Conservation (phyloP, 2,329 filamentous ascomycete genomes). For the Dothideomycetidae sp. region DNA sequence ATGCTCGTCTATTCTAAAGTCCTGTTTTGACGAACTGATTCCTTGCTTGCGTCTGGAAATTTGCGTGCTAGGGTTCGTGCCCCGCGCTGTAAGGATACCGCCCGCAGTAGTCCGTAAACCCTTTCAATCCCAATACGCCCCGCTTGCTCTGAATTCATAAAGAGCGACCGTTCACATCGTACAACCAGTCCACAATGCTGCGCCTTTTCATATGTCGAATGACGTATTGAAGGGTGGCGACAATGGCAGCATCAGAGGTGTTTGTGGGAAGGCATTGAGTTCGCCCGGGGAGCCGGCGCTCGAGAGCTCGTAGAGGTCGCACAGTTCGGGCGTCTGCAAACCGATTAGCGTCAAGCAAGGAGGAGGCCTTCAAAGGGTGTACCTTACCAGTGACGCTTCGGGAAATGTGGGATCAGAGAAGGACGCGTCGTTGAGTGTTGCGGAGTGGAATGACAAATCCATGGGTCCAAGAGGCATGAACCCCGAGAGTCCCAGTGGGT, state of each 20-base stretch:
- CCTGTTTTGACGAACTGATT: too few relatives aligned
- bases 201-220: slow-evolving; percentile 10
- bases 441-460: slow-evolving; percentile 45
- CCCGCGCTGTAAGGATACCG: slow-evolving; percentile 4
- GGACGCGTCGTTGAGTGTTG: slow-evolving; percentile 52
- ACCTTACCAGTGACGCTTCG: slow-evolving; percentile 17
- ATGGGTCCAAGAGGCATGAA: slow-evolving; percentile 52
- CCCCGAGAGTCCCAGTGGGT: slow-evolving; percentile 48
- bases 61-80: too few relatives aligned
- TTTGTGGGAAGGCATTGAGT: slow-evolving; percentile 39
- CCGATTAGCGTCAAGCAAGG: slow-evolving; percentile 15
- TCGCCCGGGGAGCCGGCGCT: slow-evolving; percentile 29
- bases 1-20: too few relatives aligned
- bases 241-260: slow-evolving; percentile 58
- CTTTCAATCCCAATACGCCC: neutral
- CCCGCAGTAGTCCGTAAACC: slow-evolving; percentile 5
- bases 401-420: slow-evolving; percentile 47
- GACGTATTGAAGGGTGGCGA: slow-evolving; percentile 41
- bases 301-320: slow-evolving; percentile 58
- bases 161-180: slow-evolving; percentile 3
- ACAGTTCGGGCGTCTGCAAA: slow-evolving; percentile 59
- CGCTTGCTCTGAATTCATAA: slow-evolving; percentile 4
- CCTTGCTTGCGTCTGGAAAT: too few relatives aligned
- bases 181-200: slow-evolving; percentile 1
- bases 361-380: slow-evolving; percentile 14